phyloP scores from a whole-genome alignment of 257 asterid species.

The Cynanchum wilfordii region DNA sequence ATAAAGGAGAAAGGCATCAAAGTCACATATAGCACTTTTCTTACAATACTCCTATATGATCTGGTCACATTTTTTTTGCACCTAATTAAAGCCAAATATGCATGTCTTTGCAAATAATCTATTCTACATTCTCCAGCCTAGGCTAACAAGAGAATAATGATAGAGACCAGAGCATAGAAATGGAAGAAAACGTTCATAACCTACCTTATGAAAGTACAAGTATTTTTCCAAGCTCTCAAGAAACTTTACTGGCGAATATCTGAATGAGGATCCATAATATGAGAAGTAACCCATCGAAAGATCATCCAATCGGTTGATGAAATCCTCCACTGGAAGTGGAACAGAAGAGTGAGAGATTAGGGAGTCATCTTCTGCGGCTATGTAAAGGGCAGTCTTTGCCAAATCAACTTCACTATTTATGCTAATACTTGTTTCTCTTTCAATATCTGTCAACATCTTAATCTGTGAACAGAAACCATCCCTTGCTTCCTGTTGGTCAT shows the following conservation, averaged over 20 bases:
- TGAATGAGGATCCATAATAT: slow-evolving; percentile 54
- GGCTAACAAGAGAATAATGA: not conserved
- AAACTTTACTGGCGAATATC: slow-evolving; percentile 55
- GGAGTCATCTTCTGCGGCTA: slow-evolving; percentile 86
- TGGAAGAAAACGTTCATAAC: slow-evolving; percentile 16
- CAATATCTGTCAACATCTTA: slow-evolving; percentile 41
- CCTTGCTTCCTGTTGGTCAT: slow-evolving; percentile 56
- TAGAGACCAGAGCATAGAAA: slow-evolving; percentile 7
- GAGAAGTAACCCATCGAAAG: slow-evolving; percentile 70
- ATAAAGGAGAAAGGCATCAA: not conserved
- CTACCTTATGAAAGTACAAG: slow-evolving; percentile 60
- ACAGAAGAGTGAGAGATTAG: slow-evolving; percentile 79
- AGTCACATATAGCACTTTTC: not conserved
- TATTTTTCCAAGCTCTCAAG: slow-evolving; percentile 58
- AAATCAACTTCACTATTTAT: slow-evolving; percentile 54
- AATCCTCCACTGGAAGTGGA: slow-evolving; percentile 84
- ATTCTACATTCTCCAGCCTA: not conserved
- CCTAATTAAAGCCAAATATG: not conserved
- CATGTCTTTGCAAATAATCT: not conserved
- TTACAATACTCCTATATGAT: not conserved
- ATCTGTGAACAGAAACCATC: slow-evolving; percentile 53
- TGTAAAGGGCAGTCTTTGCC: slow-evolving; percentile 62
- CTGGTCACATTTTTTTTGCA: not conserved
- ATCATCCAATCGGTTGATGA: slow-evolving; percentile 54
- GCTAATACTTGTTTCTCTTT: slow-evolving; percentile 68